These are phyloP conservation scores for Emmonsiellopsis sp. DNA, from an alignment of 2,329 filamentous ascomycete species.

Conservation along the genomic window DNA sequence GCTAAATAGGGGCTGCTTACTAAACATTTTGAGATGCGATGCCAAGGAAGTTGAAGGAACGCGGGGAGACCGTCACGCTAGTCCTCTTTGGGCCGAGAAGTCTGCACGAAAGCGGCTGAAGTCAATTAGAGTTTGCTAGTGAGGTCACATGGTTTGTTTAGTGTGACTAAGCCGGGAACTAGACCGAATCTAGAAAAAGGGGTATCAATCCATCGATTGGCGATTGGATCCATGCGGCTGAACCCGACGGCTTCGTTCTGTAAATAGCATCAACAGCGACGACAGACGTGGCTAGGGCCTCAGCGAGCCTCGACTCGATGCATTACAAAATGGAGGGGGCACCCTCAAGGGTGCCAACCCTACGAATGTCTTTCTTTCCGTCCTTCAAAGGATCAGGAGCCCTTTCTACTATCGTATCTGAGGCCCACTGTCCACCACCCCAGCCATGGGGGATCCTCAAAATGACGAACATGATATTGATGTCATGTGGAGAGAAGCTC, in stretches of 20 bases:
- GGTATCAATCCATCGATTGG: too few relatives aligned
- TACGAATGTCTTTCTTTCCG: background rate
- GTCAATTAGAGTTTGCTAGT: background rate
- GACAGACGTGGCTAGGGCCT: background rate
- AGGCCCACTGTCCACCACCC: background rate
- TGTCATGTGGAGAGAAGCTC: slow-evolving; percentile 11
- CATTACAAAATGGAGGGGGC: background rate
- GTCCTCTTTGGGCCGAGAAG: background rate
- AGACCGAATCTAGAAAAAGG: too few relatives aligned
- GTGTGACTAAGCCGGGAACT: too few relatives aligned
- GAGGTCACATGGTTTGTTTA: background rate
- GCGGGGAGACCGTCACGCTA: background rate
- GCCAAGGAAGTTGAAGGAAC: background rate
- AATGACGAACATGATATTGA: slow-evolving; percentile 9
- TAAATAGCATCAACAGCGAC: background rate
- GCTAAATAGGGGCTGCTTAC: too few relatives aligned
- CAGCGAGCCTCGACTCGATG: background rate
- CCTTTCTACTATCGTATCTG: too few relatives aligned
- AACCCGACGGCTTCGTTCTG: too few relatives aligned
- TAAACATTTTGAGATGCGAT: background rate
- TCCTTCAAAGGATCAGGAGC: background rate
- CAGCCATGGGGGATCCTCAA: slow-evolving; percentile 4
- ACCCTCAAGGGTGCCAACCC: background rate
- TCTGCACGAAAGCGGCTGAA: background rate
- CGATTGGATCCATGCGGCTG: too few relatives aligned